Conservation (phyloP, 1,284 basidiomycete genomes). For the Mycena sp. region DNA sequence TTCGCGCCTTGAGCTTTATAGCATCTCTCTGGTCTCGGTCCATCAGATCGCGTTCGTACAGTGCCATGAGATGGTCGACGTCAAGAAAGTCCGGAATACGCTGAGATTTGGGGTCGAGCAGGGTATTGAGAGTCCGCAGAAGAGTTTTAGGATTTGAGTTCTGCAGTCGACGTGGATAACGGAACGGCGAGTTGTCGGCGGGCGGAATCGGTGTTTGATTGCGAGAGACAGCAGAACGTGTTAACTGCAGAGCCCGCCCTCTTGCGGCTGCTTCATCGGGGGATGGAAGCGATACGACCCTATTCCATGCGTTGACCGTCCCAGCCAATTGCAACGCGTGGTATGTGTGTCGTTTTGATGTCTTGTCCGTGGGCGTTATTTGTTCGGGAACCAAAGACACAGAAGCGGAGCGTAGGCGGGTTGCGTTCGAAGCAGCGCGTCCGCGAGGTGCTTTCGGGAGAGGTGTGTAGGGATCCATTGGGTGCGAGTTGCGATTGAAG, state of each 20-base stretch:
- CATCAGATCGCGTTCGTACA: slow-evolving; percentile 48
- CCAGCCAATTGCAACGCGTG: slow-evolving; percentile 13
- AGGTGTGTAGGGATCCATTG: slow-evolving; percentile 30
- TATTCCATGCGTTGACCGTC: slow-evolving; percentile 6
- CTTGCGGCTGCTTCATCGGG: slow-evolving; percentile 16
- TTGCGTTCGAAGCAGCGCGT: slow-evolving; percentile 13
- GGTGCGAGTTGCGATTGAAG: slow-evolving; percentile 22
- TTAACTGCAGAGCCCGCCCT: slow-evolving; percentile 11
- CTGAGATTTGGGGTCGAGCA: slow-evolving; percentile 31
- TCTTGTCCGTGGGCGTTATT: neutral
- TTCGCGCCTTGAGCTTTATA: slow-evolving; percentile 32
- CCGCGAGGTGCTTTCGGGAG: slow-evolving; percentile 27
- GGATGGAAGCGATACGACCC: slow-evolving; percentile 24
- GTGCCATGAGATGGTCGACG: slow-evolving; percentile 51
- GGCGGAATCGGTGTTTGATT: slow-evolving; percentile 5
- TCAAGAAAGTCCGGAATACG: slow-evolving; percentile 43
- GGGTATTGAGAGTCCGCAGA: slow-evolving; percentile 29
- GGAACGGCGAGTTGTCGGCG: slow-evolving; percentile 1
- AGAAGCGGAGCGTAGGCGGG: slow-evolving; percentile 26
- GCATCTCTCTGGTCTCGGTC: slow-evolving; percentile 45
- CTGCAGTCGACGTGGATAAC: slow-evolving; percentile 28
- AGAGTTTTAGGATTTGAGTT: slow-evolving; percentile 33
- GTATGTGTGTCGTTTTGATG: slow-evolving; percentile 32
- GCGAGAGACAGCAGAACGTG: neutral
- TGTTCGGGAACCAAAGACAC: slow-evolving; percentile 20